These are phyloP conservation scores for Leptomonas pyrrhocoris DNA, from an alignment of 208 protist species.

Conservation along the genomic window DNA sequence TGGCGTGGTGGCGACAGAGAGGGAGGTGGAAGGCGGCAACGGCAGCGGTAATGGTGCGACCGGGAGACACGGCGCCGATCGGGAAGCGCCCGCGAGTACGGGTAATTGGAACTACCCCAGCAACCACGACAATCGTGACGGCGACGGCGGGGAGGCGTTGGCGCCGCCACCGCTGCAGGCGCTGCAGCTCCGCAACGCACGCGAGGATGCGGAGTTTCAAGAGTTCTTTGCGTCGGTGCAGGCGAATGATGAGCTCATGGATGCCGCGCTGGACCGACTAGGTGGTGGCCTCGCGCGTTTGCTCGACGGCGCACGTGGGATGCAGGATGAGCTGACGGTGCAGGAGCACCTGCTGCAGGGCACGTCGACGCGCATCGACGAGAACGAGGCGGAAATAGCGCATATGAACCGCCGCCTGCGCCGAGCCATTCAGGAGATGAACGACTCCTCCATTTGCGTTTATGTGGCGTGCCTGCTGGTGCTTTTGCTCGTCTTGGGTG, in stretches of 20 bases:
- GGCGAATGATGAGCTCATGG: conserved; percentile 63
- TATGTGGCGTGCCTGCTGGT: conserved; percentile 58
- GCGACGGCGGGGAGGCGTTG: background rate
- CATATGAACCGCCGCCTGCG: conserved; percentile 62
- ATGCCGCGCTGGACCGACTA: conserved; percentile 71
- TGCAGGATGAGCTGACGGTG: conserved; percentile 61
- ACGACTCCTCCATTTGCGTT: conserved; percentile 52
- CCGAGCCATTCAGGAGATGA: conserved; percentile 52
- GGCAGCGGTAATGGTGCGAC: background rate
- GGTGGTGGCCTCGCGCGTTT: conserved; percentile 52
- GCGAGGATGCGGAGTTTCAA: conserved; percentile 68
- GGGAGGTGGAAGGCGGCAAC: background rate
- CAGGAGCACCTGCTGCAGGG: conserved; percentile 63
- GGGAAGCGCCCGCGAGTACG: no score
- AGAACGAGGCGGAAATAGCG: conserved; percentile 42
- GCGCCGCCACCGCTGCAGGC: conserved; percentile 4
- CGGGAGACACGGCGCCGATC: no score
- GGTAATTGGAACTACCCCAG: no score
- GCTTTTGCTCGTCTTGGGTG: conserved; percentile 41
- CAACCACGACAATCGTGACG: background rate
- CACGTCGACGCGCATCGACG: conserved; percentile 46
- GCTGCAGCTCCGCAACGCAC: conserved; percentile 31
- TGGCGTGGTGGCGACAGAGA: background rate
- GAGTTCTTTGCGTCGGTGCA: conserved; percentile 62
- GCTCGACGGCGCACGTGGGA: conserved; percentile 61